Percentiles rank a stretch among this genome's conserved stretches.
phyloP scores from a whole-genome alignment of 2,329 filamentous ascomycete genomes.

The Apiospora hydei region DNA sequence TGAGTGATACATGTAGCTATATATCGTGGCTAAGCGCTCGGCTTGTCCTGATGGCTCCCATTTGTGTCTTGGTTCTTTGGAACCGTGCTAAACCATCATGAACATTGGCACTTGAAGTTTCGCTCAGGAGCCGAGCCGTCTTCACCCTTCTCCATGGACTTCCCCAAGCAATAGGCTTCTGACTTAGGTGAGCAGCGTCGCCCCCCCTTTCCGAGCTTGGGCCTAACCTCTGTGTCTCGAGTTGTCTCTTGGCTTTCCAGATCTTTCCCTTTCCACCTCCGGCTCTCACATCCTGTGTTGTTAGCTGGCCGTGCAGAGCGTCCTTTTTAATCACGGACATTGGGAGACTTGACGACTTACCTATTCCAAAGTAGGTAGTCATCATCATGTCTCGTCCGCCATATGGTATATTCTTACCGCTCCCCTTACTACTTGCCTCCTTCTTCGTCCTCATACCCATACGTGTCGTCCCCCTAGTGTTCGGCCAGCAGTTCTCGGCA shows the following conservation, averaged over 20 bases:
- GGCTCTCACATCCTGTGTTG: not conserved
- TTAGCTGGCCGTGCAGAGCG: not conserved
- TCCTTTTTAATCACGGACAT: not conserved
- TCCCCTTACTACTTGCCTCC: not conserved
- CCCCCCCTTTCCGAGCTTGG: slow-evolving; percentile 1
- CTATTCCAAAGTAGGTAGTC: not conserved
- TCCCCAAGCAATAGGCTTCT: slow-evolving; percentile 21
- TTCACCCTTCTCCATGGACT: slow-evolving; percentile 1
- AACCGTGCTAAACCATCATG: slow-evolving; percentile 8
- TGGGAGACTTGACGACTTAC: slow-evolving; percentile 1
- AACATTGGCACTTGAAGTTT: slow-evolving; percentile 10
- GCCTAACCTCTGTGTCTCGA: slow-evolving; percentile 3
- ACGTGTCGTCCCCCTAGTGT: not conserved
- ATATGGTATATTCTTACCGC: not conserved
- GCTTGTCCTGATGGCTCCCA: not conserved
- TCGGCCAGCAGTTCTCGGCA: slow-evolving; percentile 17
- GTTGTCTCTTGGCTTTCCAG: not conserved
- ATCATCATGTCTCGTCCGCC: slow-evolving; percentile 17
- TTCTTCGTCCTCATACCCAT: not conserved
- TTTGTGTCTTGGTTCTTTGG: slow-evolving; percentile 5
- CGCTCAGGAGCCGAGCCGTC: slow-evolving; percentile 7
- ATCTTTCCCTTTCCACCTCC: not conserved
- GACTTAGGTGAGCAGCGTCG: slow-evolving; percentile 4
- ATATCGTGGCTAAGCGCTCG: not conserved
- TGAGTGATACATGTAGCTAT: not conserved